phyloP scores from a whole-genome alignment of 495 filamentous ascomycete genomes.

The Ramalina peruviana region DNA sequence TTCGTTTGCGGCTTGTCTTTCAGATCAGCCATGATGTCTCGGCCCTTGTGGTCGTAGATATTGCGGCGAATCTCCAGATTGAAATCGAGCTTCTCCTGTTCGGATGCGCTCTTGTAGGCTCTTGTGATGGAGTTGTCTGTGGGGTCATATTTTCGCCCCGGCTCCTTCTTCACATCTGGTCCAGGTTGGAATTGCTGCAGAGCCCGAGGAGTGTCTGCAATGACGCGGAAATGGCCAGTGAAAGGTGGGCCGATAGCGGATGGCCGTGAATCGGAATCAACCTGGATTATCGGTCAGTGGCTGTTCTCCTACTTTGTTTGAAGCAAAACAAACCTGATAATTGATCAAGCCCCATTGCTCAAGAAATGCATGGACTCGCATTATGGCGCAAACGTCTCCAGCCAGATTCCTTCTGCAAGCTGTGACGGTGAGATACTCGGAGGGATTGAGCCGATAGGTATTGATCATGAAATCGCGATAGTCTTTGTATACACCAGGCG shows the following conservation, averaged over 20 bases:
- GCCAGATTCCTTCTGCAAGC: conserved; percentile 93
- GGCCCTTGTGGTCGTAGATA: conserved; percentile 86
- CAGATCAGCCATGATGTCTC: conserved; percentile 48
- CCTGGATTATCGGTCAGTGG: conserved; percentile 36
- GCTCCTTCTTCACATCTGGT: conserved; percentile 55
- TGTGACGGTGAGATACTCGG: conserved; percentile 93
- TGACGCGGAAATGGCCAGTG: conserved; percentile 90
- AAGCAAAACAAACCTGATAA: conserved; percentile 60
- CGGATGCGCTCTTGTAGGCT: conserved; percentile 48
- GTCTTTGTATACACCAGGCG: conserved; percentile 92
- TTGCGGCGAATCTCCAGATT: conserved; percentile 87
- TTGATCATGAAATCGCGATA: conserved; percentile 99
- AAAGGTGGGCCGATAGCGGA: conserved; percentile 94
- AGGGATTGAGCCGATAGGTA: conserved; percentile 86
- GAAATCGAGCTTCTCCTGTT: conserved; percentile 60
- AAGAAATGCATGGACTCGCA: conserved; percentile 96
- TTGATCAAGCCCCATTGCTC: conserved; percentile 99
- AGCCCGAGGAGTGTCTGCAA: conserved; percentile 87
- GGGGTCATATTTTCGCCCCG: conserved; percentile 54
- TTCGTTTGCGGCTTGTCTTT: conserved; percentile 60
- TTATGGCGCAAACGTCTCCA: conserved; percentile 96
- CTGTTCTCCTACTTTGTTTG: background rate
- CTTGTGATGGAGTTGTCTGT: conserved; percentile 42
- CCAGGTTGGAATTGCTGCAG: conserved; percentile 90
- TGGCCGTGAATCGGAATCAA: conserved; percentile 86